Evolutionary conservation across 768 basidiomycete species (phyloP), one percentile per base, ranked within the genome.

Genomic region (Saitozyma sp.): DNA sequence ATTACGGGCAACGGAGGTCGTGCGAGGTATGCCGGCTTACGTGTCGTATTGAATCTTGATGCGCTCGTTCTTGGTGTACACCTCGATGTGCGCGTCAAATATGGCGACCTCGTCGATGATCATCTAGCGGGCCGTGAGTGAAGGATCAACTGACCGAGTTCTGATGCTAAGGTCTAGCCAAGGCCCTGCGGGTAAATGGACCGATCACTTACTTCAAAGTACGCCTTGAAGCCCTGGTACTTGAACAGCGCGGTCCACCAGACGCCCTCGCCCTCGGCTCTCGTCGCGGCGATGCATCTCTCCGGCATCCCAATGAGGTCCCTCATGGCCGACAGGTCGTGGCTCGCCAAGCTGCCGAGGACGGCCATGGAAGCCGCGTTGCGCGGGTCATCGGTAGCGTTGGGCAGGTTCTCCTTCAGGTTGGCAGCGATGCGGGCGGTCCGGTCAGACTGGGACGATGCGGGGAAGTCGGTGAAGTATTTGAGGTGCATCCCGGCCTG

Each of bases 21-120:
- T 68, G 11, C 67, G 29, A 29, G 29, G 29, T 5, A 2, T 29
- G 29, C 29, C 29, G 29, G 67, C 66, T 54, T 55, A 69, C 71
- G 66, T 56, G 46, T 71, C 65, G 55, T 65, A 65, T 13, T 39
- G 39, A 10, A 78, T 17, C 59, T 69, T 71, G 43, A 76, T 46
- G 29, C 29, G 29, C 29, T 29, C 29, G 29, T 29, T 29, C 5
- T 29, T 66, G 8, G 71, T 74, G 56, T 68, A 64, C 6, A 79
- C 68, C 65, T 79, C 78, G 63, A 79, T 68, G 45, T 68, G 67
- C 17, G 76, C 76, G 50, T 79, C 76, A 60, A 79, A 79, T 10
- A 66, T 50, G 7, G 66, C 65, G 1, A 79, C 76, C 29, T 68
- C 59, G 51, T 73, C 71, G n/a, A 73, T 69, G 8, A 43, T 62